phyloP scores from a whole-genome alignment of 1,284 basidiomycete genomes.

The Rhizoctonia solani region DNA sequence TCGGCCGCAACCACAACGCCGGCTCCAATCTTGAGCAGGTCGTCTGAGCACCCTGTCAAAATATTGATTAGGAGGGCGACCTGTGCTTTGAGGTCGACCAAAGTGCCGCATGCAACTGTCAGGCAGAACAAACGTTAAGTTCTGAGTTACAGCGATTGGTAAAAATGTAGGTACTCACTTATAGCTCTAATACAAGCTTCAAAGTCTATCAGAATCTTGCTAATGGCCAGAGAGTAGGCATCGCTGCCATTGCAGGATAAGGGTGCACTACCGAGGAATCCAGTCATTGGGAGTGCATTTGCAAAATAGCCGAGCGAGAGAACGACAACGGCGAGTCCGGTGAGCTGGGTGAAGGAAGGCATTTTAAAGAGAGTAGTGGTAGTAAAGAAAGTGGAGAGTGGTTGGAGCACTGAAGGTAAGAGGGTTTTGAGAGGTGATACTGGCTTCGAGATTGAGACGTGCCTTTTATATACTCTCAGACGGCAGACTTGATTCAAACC shows the following conservation, averaged over 20 bases:
- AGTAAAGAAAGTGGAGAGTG: too few relatives aligned
- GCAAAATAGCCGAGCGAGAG: constrained; percentile 25
- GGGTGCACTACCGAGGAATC: background rate
- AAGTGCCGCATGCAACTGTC: constrained; percentile 9
- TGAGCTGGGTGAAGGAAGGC: constrained; percentile 15
- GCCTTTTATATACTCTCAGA: too few relatives aligned
- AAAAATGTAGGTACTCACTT: background rate
- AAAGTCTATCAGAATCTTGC: background rate
- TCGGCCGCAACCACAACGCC: constrained; percentile 6
- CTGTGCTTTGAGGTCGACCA: background rate
- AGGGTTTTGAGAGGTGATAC: too few relatives aligned
- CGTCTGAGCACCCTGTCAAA: constrained; percentile 12
- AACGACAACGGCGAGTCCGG: background rate
- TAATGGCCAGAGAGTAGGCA: background rate
- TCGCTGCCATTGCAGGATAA: background rate
- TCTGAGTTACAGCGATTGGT: too few relatives aligned
- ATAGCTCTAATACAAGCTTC: constrained; percentile 8
- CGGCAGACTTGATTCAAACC: too few relatives aligned
- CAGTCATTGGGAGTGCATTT: background rate
- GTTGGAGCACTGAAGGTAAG: too few relatives aligned
- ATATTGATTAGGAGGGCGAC: background rate
- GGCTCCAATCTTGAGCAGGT: constrained; percentile 9
- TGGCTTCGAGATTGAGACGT: too few relatives aligned
- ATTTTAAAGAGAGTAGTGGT: background rate
- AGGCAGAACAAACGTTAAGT: background rate